phyloP scores from a whole-genome alignment of 768 basidiomycete genomes.

The Suillus americanus region DNA sequence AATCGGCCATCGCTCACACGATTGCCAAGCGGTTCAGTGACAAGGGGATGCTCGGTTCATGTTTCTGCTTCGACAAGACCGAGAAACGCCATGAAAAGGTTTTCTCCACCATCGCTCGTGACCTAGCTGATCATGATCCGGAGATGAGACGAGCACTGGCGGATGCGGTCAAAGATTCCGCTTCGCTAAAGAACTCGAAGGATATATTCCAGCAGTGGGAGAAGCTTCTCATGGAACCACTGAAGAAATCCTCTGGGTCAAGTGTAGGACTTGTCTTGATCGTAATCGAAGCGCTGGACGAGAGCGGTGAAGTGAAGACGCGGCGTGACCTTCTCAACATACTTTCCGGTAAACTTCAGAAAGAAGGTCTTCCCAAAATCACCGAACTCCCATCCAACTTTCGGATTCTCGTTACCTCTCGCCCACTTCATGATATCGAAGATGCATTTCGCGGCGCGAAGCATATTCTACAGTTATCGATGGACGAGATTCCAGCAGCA shows the following conservation, averaged over 20 bases:
- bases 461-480: too few species aligned
- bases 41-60: conserved; percentile 15
- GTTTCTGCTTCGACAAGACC: conserved; percentile 16
- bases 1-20: conserved; percentile 27
- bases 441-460: too few species aligned
- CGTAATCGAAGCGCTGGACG: too few species aligned
- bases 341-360: too few species aligned
- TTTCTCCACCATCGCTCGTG: conserved; percentile 31
- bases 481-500: too few species aligned
- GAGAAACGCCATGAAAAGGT: conserved; percentile 13
- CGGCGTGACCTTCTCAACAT: too few species aligned
- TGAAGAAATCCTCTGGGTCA: not conserved
- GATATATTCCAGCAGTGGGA: conserved; percentile 13
- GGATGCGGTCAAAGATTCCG: not conserved
- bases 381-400: too few species aligned
- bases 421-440: too few species aligned
- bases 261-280: not conserved
- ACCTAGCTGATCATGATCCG: conserved; percentile 17
- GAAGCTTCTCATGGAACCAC: conserved; percentile 17
- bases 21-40: conserved; percentile 11
- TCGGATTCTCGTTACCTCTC: too few species aligned
- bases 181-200: not conserved
- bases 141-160: not conserved
- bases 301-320: too few species aligned
- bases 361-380: too few species aligned